Evolutionary conservation across 129 eudicot species (phyloP), one percentile per base, ranked within the genome.

Genomic region (Chrysanthemum makinoi): DNA sequence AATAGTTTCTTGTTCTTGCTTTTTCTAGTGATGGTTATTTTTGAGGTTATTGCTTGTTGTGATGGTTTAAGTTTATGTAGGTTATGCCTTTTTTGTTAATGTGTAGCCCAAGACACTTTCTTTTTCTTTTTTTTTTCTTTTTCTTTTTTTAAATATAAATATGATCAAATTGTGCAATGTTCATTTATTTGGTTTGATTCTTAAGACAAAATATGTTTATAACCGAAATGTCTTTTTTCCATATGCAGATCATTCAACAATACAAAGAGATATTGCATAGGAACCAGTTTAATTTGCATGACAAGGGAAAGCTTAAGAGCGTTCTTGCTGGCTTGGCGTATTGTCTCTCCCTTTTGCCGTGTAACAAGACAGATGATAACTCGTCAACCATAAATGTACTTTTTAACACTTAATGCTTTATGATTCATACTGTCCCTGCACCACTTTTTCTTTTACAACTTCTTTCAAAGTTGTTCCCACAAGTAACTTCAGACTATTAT

Each of bases 261-360:
- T 94, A 89, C 77, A 86, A 80, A 77, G 90, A 90, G 77, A 77
- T 94, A 17, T 68, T 94, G 68, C 92, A 77, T 58, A 88, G 86
- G 81, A 94, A 86, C 80, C 90, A 87, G 69, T 87, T 90, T 66
- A 77, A 75, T 73, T 48, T 90, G 57, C 87, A 86, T 80, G 99
- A 94, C 55, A 87, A 83, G 84, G 85, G 84, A 79, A 89, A 90
- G 79, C 89, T 94, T 44, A 90, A 87, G 88, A 82, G 79, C 53
- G 84, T 82, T 57, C 91, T 94, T 63, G 77, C 86, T 72, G 93
- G 96, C 74, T 72, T 94, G 83, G 73, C 83, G 49, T 85, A 78
- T 78, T 90, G 99, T 87, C 82, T 94, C 67, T 90, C 95, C 60
- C 54, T 94, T 71, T 81, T 94, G 86, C 93, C 87, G 10, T 69